Evolutionary conservation across 1,284 basidiomycete genomes (phyloP), one percentile per base, ranked within the genome.

Genomic region (Austroboletus niveus): DNA sequence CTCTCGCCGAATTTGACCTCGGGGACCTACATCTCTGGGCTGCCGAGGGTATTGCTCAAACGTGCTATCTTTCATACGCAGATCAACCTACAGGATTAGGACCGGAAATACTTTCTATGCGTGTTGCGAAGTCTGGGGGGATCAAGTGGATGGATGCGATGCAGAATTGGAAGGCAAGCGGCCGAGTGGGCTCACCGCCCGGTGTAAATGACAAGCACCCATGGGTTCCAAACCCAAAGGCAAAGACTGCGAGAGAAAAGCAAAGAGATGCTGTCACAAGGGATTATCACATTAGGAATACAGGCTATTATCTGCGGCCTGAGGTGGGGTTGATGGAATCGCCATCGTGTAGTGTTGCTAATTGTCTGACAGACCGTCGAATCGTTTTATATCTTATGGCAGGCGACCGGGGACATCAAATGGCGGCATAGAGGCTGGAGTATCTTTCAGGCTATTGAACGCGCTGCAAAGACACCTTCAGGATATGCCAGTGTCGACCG

Each of bases 381-480:
- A 61, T 82, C 78, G 44, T 77, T 88, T 55, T 88, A 85, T 62
- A 65, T 87, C 24, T 65, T 90, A 53, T 91, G 85, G 84, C 75
- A 82, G 41, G 81, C 80, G 15, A 90, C 88, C 3, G 80, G 83
- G 0, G 81, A 91, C 52, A 64, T 68, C 15, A 77, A 75, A 44
- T 91, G 89, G 89, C 72, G 89, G 41, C 81, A 92, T 54, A 79
- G 84, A 51, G 90, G 89, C 2, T 92, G 88, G 88, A 71, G 66
- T 45, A 80, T 92, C 31, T 92, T 90, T 64, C 70, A 82, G 59
- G 79, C 87, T 1, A 82, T 93, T 46, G 79, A 89, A 65, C 75
- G 72, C 55, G 70, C 80, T 56, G 65, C 83, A 39, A 75, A 75
- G 66, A 80, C 77, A n/a, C 59, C 68, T 20, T 72, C 69, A 45